Percentiles rank a stretch among this genome's conserved stretches.
These are phyloP conservation scores for Anaeromyces robustus DNA, from an alignment of 192 early-diverging fungal genomes.

Conservation along the genomic window DNA sequence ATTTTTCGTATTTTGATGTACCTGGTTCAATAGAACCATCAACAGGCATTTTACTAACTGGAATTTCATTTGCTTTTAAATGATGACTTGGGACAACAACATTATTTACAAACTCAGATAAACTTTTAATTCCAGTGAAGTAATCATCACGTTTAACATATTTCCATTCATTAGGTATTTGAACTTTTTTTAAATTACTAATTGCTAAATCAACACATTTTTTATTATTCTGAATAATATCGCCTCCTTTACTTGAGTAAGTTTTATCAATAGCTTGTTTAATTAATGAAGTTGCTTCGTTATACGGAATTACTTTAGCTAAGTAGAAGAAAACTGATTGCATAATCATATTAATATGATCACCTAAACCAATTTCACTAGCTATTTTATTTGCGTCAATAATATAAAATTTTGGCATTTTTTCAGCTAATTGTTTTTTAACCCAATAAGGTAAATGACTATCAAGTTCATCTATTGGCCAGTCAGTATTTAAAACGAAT, in stretches of 20 bases:
- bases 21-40: background rate
- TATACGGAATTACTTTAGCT: slow-evolving; percentile 4
- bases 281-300: background rate
- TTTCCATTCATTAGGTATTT: background rate
- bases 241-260: background rate
- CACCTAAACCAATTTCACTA: slow-evolving; percentile 36
- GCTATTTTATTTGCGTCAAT: slow-evolving; percentile 49
- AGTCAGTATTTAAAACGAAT: background rate
- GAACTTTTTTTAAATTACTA: background rate
- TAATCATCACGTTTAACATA: background rate
- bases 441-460: slow-evolving; percentile 47
- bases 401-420: slow-evolving; percentile 33
- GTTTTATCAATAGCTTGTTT: background rate
- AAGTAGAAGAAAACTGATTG: slow-evolving; percentile 35
- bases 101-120: background rate
- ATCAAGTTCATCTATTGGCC: slow-evolving; percentile 43
- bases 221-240: background rate
- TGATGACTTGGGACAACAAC: background rate
- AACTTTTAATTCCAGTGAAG: background rate
- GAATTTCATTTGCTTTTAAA: background rate
- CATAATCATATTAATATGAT: slow-evolving; percentile 41
- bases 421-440: slow-evolving; percentile 27
- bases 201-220: background rate
- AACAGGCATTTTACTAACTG: background rate
- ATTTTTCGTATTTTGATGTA: background rate